These are phyloP conservation scores for Pyrenopolyporus hunteri DNA, from an alignment of 495 filamentous ascomycete genomes.

Conservation along the genomic window DNA sequence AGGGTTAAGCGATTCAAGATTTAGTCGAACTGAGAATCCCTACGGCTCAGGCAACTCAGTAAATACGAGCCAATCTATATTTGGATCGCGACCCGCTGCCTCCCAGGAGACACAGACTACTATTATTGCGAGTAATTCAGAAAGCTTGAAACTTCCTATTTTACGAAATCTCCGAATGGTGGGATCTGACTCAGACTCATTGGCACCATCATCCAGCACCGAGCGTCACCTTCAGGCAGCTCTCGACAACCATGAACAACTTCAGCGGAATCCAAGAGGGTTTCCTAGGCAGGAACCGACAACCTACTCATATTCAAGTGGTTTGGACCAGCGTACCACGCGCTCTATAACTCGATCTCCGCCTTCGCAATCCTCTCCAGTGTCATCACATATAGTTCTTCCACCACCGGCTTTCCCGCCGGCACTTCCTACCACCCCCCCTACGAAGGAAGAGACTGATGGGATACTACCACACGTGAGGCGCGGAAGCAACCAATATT, in stretches of 20 bases:
- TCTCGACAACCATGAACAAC: slow-evolving; percentile 6
- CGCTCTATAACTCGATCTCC: slow-evolving; percentile 4
- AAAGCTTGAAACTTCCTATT: slow-evolving; percentile 10
- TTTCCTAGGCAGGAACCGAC: neutral
- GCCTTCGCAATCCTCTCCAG: neutral
- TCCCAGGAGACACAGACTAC: slow-evolving; percentile 43
- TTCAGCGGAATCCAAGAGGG: slow-evolving; percentile 1
- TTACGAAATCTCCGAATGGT: neutral
- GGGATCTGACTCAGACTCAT: slow-evolving; percentile 26
- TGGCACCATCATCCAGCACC: slow-evolving; percentile 35
- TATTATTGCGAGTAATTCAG: slow-evolving; percentile 17
- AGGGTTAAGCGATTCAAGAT: neutral
- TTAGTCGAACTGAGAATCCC: slow-evolving; percentile 3
- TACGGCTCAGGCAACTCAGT: slow-evolving; percentile 11
- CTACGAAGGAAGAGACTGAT: neutral
- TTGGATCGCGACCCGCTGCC: slow-evolving; percentile 23
- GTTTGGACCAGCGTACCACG: neutral
- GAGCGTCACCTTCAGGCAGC: slow-evolving; percentile 32
- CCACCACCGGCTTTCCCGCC: neutral
- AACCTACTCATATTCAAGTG: slow-evolving; percentile 2
- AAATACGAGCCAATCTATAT: slow-evolving; percentile 29
- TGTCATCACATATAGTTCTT: neutral
- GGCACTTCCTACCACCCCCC: slow-evolving; percentile 1
- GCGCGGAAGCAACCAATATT: neutral
- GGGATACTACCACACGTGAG: neutral